A percentile compares a stretch with the other conserved stretches of the same genome.
Conservation (phyloP, 1,284 basidiomycete species). For the Irpex rosettiformis region DNA sequence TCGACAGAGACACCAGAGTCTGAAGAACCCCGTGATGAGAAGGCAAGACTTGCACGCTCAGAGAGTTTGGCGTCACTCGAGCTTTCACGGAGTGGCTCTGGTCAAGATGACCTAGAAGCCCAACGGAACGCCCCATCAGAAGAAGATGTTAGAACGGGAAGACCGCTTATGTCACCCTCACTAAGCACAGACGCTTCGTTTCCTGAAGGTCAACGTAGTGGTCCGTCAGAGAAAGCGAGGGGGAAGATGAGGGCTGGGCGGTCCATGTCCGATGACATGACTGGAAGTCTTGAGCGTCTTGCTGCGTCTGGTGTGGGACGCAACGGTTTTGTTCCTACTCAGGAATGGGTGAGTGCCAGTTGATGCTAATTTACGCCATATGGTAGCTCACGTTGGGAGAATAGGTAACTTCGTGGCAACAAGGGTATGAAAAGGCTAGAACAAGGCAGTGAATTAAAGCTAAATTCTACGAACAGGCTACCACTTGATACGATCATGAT, state of each 20-base stretch:
- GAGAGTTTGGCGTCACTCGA: conserved; percentile 31
- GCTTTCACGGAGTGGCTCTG: conserved; percentile 16
- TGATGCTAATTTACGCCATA: background rate
- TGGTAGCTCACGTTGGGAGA: background rate
- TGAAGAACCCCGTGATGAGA: conserved; percentile 50
- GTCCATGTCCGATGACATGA: conserved; percentile 58
- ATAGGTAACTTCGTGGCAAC: conserved; percentile 82
- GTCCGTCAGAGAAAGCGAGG: conserved; percentile 75
- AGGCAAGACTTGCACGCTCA: conserved; percentile 54
- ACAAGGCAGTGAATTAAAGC: conserved; percentile 7
- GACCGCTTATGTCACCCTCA: conserved; percentile 40
- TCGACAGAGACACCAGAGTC: conserved; percentile 20
- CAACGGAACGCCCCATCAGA: conserved; percentile 20
- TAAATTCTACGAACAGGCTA: conserved; percentile 41
- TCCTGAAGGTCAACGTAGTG: conserved; percentile 23
- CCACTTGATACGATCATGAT: conserved; percentile 86
- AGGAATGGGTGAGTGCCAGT: conserved; percentile 79
- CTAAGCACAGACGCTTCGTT: conserved; percentile 30
- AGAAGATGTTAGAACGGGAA: conserved; percentile 21
- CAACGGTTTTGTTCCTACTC: conserved; percentile 89
- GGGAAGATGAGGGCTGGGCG: conserved; percentile 82
- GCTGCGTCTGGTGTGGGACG: conserved; percentile 70
- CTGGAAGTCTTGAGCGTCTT: conserved; percentile 56
- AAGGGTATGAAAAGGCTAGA: conserved; percentile 53
- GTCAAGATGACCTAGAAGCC: conserved; percentile 27